Evolutionary conservation across 345 rosid species (phyloP).

Genomic region (Aquilaria malaccensis): DNA sequence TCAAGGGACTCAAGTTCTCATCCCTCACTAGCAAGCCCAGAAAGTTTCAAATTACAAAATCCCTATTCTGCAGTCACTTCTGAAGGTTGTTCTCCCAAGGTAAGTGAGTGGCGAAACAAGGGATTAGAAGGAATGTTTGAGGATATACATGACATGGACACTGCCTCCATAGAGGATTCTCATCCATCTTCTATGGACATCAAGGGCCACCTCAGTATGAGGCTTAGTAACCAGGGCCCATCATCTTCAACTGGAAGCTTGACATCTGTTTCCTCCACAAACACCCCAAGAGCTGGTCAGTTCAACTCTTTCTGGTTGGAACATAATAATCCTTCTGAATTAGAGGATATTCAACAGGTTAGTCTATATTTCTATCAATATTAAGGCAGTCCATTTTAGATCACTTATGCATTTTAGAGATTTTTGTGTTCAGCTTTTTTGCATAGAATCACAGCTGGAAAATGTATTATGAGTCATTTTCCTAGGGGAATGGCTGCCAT

Average conservation of each 20-base stretch:
- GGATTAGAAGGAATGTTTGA: constrained; percentile 89
- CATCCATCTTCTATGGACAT: constrained; percentile 31
- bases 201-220: constrained; percentile 49
- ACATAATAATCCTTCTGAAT: constrained; percentile 56
- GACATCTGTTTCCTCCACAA: constrained; percentile 75
- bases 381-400: no score
- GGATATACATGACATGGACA: constrained; percentile 90
- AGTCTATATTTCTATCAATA: constrained; percentile 12
- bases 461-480: no score
- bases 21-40: constrained; percentile 45
- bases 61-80: constrained; percentile 28
- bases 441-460: no score
- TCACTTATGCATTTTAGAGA: no score
- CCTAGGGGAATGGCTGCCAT: no score
- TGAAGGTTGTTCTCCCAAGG: constrained; percentile 66
- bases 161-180: constrained; percentile 68
- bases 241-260: constrained; percentile 73
- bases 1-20: constrained; percentile 43
- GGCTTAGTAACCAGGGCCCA: constrained; percentile 49
- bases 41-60: constrained; percentile 36
- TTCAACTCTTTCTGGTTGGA: constrained; percentile 79
- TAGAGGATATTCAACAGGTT: constrained; percentile 76
- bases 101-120: constrained; percentile 70
- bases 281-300: constrained; percentile 70
- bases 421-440: no score